These are phyloP conservation scores for Starmerella tilneyi DNA, from an alignment of 805 yeast genomes.

Conservation along the genomic window DNA sequence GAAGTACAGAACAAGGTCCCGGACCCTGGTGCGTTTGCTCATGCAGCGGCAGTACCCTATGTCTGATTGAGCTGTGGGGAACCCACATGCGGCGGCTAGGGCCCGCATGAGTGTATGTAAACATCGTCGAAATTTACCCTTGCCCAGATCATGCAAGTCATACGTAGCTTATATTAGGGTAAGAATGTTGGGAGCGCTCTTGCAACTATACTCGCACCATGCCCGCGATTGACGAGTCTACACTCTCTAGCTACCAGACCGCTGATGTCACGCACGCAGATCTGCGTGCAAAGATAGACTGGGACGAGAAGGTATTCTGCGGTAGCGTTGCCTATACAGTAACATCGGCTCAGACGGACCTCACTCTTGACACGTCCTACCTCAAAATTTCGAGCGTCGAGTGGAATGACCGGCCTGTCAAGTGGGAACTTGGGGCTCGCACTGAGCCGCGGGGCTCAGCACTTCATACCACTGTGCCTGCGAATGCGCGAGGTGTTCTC, in stretches of 20 bases:
- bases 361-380: conserved; percentile 63
- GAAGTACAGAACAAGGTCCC: too few species aligned
- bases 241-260: conserved; percentile 57
- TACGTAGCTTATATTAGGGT: too few species aligned
- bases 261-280: conserved; percentile 45
- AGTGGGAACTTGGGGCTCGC: conserved; percentile 30
- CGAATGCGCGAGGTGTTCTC: conserved; percentile 19
- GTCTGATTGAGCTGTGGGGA: too few species aligned
- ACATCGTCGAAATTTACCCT: neutral
- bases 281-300: conserved; percentile 45
- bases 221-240: conserved; percentile 36
- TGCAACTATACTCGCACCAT: too few species aligned
- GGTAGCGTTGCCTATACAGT: conserved; percentile 51
- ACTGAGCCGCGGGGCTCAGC: conserved; percentile 38
- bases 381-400: conserved; percentile 39
- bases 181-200: too few species aligned
- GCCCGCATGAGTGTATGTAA: neutral
- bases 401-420: conserved; percentile 35
- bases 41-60: neutral
- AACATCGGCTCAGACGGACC: conserved; percentile 26
- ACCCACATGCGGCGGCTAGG: too few species aligned
- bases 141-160: too few species aligned
- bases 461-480: conserved; percentile 28
- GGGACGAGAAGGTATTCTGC: conserved; percentile 40
- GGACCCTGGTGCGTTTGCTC: neutral